These are phyloP conservation scores for Wickerhamomyces silvicola DNA, from an alignment of 805 yeast genomes.

Conservation along the genomic window DNA sequence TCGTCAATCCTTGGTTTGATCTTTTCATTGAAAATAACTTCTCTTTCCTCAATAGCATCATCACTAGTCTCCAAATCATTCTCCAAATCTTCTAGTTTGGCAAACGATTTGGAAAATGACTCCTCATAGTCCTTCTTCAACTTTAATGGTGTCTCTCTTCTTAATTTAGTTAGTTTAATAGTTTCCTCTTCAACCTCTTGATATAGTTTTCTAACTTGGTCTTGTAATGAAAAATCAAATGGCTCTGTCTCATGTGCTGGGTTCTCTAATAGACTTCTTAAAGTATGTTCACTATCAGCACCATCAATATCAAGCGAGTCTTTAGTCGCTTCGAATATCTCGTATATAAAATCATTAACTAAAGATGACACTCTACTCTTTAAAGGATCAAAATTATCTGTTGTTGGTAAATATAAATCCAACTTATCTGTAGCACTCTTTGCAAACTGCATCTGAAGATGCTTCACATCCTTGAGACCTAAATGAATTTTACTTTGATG, in stretches of 20 bases:
- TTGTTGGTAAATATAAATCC: slow-evolving; percentile 40
- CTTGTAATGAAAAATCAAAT: slow-evolving; percentile 60
- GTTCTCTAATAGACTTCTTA: slow-evolving; percentile 18
- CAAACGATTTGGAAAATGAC: slow-evolving; percentile 26
- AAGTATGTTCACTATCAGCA: slow-evolving; percentile 21
- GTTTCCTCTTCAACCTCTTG: slow-evolving; percentile 58
- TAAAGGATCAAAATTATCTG: slow-evolving; percentile 37
- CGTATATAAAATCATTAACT: slow-evolving; percentile 41
- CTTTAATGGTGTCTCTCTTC: slow-evolving; percentile 45
- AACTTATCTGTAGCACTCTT: slow-evolving; percentile 38
- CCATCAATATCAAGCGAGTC: slow-evolving; percentile 58
- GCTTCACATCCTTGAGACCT: slow-evolving; percentile 45
- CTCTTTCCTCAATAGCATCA: slow-evolving; percentile 3
- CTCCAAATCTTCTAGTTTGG: slow-evolving; percentile 21
- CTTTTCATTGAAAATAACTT: slow-evolving; percentile 8
- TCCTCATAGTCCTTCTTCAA: slow-evolving; percentile 32
- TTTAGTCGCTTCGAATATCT: slow-evolving; percentile 51
- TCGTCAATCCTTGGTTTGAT: slow-evolving; percentile 1
- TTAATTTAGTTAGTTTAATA: slow-evolving; percentile 45
- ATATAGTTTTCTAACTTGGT: slow-evolving; percentile 48
- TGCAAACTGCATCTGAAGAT: slow-evolving; percentile 38
- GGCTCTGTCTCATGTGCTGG: slow-evolving; percentile 47
- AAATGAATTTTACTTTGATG: slow-evolving; percentile 37
- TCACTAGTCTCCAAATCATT: slow-evolving; percentile 3
- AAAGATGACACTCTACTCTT: slow-evolving; percentile 35